Conservation (phyloP, 495 filamentous ascomycete genomes). For the Penicillium lividum region DNA sequence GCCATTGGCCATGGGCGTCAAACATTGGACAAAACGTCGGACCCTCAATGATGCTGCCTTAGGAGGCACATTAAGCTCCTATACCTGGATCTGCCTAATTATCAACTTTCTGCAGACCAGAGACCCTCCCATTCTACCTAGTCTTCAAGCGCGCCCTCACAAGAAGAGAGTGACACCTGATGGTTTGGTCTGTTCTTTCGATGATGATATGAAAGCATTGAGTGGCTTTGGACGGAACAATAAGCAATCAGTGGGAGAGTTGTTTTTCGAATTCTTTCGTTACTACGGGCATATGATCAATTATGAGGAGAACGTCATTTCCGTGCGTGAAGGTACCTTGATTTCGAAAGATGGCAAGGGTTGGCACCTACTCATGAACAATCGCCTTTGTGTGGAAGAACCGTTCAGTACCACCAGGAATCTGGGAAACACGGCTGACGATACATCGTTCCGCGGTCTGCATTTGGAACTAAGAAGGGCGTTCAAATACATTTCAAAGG, state of each 20-base stretch:
- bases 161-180: slow-evolving; percentile 58
- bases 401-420: slow-evolving; percentile 95
- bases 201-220: slow-evolving; percentile 76
- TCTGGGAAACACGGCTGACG: slow-evolving; percentile 93
- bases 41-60: slow-evolving; percentile 93
- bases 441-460: slow-evolving; percentile 85
- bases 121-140: slow-evolving; percentile 82
- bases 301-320: slow-evolving; percentile 81
- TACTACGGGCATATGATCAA: slow-evolving; percentile 93
- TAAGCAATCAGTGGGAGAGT: slow-evolving; percentile 75
- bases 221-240: slow-evolving; percentile 75
- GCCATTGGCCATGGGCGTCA: slow-evolving; percentile 91
- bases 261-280: slow-evolving; percentile 92
- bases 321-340: slow-evolving; percentile 79
- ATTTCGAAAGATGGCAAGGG: slow-evolving; percentile 84
- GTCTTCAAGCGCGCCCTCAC: slow-evolving; percentile 76
- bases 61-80: slow-evolving; percentile 94
- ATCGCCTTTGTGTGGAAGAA: slow-evolving; percentile 91
- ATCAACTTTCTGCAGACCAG: slow-evolving; percentile 93
- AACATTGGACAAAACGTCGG: slow-evolving; percentile 92
- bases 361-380: slow-evolving; percentile 76
- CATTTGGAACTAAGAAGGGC: slow-evolving; percentile 88
- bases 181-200: slow-evolving; percentile 71
- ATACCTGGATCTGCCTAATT: slow-evolving; percentile 99
- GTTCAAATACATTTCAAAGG: slow-evolving; percentile 75